phyloP scores from a whole-genome alignment of 306 rosid species.

The Quercus variabilis region DNA sequence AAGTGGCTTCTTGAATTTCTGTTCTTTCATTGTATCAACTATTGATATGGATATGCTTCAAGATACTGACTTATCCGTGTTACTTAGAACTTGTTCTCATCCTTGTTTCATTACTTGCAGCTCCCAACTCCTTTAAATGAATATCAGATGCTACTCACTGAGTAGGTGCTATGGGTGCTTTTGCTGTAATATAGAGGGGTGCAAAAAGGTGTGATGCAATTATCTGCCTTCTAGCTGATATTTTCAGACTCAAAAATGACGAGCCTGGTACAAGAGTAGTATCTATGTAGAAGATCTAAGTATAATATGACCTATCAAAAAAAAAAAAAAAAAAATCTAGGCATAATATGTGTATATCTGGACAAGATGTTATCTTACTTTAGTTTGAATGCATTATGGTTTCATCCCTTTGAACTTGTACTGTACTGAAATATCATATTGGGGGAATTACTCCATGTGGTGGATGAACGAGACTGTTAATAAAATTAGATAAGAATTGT shows the following conservation, averaged over 20 bases:
- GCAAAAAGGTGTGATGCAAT: constrained; percentile 24
- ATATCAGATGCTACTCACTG: constrained; percentile 76
- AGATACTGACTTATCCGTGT: neutral
- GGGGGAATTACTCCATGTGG: neutral
- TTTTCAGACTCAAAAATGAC: constrained; percentile 21
- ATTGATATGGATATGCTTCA: neutral
- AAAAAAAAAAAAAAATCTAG: neutral
- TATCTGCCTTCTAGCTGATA: constrained; percentile 5
- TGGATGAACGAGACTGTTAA: neutral
- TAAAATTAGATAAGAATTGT: neutral
- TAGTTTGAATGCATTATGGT: neutral
- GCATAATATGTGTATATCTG: constrained; percentile 18
- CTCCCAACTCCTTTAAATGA: constrained; percentile 62
- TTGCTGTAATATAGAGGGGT: constrained; percentile 5
- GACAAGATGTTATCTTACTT: neutral
- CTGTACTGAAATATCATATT: neutral
- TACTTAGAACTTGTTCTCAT: constrained; percentile 6
- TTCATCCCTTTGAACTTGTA: neutral
- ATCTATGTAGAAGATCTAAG: neutral
- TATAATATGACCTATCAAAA: no score
- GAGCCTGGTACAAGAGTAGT: constrained; percentile 22
- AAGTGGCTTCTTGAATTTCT: neutral
- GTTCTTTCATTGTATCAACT: neutral
- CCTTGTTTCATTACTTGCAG: constrained; percentile 50
- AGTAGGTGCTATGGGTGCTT: constrained; percentile 35